Percentiles rank a stretch among this genome's conserved stretches.
These are phyloP conservation scores for Phaeomoniella chlamydospora DNA, from an alignment of 2,329 filamentous ascomycete species.

Conservation along the genomic window DNA sequence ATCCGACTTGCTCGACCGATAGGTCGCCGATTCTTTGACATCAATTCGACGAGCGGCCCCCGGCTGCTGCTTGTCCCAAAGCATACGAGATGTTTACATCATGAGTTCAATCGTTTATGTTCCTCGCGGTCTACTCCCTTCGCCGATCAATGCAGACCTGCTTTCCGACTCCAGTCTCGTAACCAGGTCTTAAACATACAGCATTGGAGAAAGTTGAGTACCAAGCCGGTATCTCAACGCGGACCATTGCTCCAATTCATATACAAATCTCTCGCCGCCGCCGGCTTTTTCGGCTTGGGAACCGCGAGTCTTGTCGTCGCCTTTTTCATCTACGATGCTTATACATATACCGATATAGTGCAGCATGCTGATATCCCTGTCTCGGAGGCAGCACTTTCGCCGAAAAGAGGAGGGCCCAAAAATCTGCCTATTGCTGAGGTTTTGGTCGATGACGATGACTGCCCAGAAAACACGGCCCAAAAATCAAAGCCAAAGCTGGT, in stretches of 20 bases:
- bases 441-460: slow-evolving; percentile 79
- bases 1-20: not conserved
- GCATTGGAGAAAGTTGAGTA: slow-evolving; percentile 9
- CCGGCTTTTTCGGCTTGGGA: slow-evolving; percentile 63
- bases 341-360: slow-evolving; percentile 66
- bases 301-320: slow-evolving; percentile 54
- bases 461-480: slow-evolving; percentile 49
- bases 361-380: slow-evolving; percentile 60
- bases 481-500: slow-evolving; percentile 89
- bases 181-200: too few species aligned
- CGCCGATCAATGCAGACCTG: slow-evolving; percentile 1
- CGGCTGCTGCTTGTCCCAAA: too few species aligned
- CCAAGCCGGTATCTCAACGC: slow-evolving; percentile 16
- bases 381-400: slow-evolving; percentile 69
- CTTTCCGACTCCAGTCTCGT: not conserved
- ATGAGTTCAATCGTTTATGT: too few species aligned
- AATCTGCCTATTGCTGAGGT: slow-evolving; percentile 84
- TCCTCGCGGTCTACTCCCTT: not conserved
- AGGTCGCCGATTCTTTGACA: slow-evolving; percentile 2
- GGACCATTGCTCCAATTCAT: slow-evolving; percentile 35
- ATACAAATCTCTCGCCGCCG: slow-evolving; percentile 54
- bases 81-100: too few species aligned
- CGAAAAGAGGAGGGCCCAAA: slow-evolving; percentile 76
- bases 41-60: not conserved
- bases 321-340: slow-evolving; percentile 90